phyloP scores from a whole-genome alignment of 345 rosid species.

The Carallia brachiata region DNA sequence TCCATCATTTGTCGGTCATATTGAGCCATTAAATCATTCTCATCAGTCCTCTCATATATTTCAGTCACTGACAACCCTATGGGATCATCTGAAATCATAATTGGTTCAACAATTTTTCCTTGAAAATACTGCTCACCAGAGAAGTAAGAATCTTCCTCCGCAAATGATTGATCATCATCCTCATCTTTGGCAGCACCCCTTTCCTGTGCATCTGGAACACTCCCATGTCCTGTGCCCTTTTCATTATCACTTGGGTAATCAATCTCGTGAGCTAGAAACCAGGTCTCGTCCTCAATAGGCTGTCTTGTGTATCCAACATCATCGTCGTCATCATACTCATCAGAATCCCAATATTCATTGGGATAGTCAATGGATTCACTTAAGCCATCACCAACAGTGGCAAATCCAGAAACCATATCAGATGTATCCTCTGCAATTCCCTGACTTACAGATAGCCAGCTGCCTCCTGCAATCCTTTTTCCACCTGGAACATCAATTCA shows the following conservation, averaged over 20 bases:
- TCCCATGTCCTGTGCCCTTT: constrained; percentile 76
- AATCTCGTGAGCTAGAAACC: constrained; percentile 99
- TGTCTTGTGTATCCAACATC: constrained; percentile 98
- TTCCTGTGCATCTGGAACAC: constrained; percentile 80
- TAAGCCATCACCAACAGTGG: constrained; percentile 92
- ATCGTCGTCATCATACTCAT: constrained; percentile 93
- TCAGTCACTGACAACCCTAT: constrained; percentile 62
- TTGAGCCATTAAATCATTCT: constrained; percentile 59
- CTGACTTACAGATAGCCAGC: constrained; percentile 97
- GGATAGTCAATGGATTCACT: constrained; percentile 91
- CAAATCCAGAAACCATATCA: constrained; percentile 98
- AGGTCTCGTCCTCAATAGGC: constrained; percentile 95
- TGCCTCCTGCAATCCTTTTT: constrained; percentile 79
- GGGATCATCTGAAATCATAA: constrained; percentile 69
- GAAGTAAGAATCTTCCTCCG: constrained; percentile 94
- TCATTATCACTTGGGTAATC: constrained; percentile 99
- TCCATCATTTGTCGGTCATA: constrained; percentile 89
- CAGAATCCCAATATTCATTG: constrained; percentile 98
- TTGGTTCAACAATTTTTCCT: constrained; percentile 58
- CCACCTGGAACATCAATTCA: constrained; percentile 55
- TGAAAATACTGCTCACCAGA: constrained; percentile 83
- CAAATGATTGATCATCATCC: constrained; percentile 91
- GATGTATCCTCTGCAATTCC: constrained; percentile 96
- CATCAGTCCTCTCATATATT: constrained; percentile 57
- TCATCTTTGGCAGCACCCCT: constrained; percentile 74